Percentiles rank a stretch among this genome's conserved stretches.
These are phyloP conservation scores for Mucor irregularis DNA, from an alignment of 371 early-diverging fungal species.

Conservation along the genomic window DNA sequence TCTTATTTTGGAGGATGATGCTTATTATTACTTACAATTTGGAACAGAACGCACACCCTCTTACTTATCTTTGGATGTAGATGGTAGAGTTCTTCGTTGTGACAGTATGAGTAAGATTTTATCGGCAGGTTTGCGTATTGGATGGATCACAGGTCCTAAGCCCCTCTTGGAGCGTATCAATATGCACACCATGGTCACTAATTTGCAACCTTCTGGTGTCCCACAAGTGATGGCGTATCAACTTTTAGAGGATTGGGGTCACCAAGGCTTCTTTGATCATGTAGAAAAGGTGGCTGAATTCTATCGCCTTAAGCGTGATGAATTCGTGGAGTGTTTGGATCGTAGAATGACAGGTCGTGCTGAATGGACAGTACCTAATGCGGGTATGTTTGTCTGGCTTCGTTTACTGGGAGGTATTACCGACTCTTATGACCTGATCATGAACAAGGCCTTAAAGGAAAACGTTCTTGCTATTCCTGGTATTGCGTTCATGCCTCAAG, in stretches of 20 bases:
- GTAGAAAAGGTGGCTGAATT: constrained; percentile 54
- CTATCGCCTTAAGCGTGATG: constrained; percentile 66
- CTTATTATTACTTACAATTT: constrained; percentile 74
- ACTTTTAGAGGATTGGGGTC: constrained; percentile 64
- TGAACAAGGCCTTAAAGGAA: constrained; percentile 68
- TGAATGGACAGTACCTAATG: constrained; percentile 69
- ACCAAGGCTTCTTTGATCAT: constrained; percentile 69
- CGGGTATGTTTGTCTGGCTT: constrained; percentile 88
- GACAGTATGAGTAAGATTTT: constrained; percentile 84
- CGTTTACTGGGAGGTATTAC: constrained; percentile 58
- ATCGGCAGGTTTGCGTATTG: constrained; percentile 78
- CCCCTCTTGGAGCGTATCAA: constrained; percentile 69
- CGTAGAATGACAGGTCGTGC: constrained; percentile 63
- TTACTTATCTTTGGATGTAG: constrained; percentile 77
- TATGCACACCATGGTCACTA: constrained; percentile 71
- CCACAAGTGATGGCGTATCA: constrained; percentile 67
- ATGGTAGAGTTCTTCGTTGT: constrained; percentile 81
- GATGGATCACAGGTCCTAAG: constrained; percentile 76
- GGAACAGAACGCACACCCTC: constrained; percentile 46
- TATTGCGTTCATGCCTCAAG: constrained; percentile 29
- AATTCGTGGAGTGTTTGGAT: constrained; percentile 57
- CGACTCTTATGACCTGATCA: constrained; percentile 67
- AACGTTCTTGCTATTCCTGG: constrained; percentile 78
- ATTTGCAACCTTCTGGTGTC: constrained; percentile 76
- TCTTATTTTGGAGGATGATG: constrained; percentile 78